Evolutionary conservation across 805 yeast genomes (phyloP).

Genomic region (Metschnikowia bowlesiae): DNA sequence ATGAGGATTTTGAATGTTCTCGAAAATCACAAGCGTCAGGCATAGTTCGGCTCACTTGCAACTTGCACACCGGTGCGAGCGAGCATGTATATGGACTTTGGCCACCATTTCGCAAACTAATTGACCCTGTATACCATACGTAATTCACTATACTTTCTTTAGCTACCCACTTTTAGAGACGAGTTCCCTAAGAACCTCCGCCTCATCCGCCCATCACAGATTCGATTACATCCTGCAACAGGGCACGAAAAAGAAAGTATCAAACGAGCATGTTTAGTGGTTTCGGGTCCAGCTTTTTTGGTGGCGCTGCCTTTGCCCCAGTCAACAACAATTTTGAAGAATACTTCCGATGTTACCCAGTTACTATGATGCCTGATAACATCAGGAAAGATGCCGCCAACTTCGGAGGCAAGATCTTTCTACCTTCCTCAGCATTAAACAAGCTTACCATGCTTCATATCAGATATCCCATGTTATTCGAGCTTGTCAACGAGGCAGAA

Average conservation of each 20-base stretch:
- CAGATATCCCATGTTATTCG: conserved; percentile 94
- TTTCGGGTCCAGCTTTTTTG: conserved; percentile 38
- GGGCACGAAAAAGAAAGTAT: not conserved
- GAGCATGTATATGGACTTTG: not conserved
- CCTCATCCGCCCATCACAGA: not conserved
- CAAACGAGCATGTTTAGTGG: conserved; percentile 36
- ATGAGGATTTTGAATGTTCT: conserved; percentile 24
- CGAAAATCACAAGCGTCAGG: conserved; percentile 12
- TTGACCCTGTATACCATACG: not conserved
- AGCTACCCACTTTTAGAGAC: not conserved
- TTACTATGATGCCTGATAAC: conserved; percentile 80
- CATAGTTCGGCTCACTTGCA: not conserved
- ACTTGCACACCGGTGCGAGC: not conserved
- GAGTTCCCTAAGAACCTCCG: not conserved
- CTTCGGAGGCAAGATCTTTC: conserved; percentile 90
- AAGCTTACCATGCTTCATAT: conserved; percentile 87
- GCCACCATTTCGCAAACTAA: conserved; percentile 2
- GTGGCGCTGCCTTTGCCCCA: conserved; percentile 30
- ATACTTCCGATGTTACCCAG: conserved; percentile 87
- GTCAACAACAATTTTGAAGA: conserved; percentile 60
- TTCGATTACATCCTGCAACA: not conserved
- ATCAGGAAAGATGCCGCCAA: conserved; percentile 73
- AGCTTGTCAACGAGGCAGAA: conserved; percentile 63
- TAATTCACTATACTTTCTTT: not conserved
- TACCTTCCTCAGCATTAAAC: conserved; percentile 90